Evolutionary conservation across 1,284 basidiomycete species (phyloP).

Genomic region (Rhodotorula sp.): DNA sequence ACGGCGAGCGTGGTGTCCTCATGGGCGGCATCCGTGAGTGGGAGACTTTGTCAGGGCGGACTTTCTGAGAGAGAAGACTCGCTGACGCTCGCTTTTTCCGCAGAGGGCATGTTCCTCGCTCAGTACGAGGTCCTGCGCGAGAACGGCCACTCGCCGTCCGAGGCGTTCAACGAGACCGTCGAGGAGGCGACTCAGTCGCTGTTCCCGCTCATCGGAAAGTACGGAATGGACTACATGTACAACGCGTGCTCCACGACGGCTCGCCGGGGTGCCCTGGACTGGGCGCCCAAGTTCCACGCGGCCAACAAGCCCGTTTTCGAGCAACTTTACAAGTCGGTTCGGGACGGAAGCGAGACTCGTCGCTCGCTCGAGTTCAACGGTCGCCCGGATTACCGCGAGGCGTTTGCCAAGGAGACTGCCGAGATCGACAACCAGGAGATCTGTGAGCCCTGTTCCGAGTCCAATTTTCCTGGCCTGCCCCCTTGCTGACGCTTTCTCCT

Average conservation of each 20-base stretch:
- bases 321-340: slow-evolving; percentile 89
- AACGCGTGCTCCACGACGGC: slow-evolving; percentile 89
- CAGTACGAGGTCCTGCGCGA: slow-evolving; percentile 98
- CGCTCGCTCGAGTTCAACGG: slow-evolving; percentile 96
- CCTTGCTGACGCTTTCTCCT: background rate
- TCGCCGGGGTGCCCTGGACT: slow-evolving; percentile 83
- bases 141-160: slow-evolving; percentile 96
- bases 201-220: slow-evolving; percentile 87
- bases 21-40: slow-evolving; percentile 95
- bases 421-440: slow-evolving; percentile 80
- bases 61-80: slow-evolving; percentile 16
- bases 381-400: slow-evolving; percentile 87
- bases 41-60: slow-evolving; percentile 24
- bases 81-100: slow-evolving; percentile 15
- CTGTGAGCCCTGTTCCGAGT: background rate
- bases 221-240: slow-evolving; percentile 98
- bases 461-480: background rate
- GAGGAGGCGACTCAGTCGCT: slow-evolving; percentile 99
- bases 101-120: slow-evolving; percentile 97
- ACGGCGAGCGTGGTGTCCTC: slow-evolving; percentile 99
- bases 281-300: slow-evolving; percentile 93
- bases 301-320: slow-evolving; percentile 91
- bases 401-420: slow-evolving; percentile 88
- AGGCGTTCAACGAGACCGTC: slow-evolving; percentile 99
- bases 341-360: slow-evolving; percentile 92